A percentile compares a stretch with the other conserved stretches of the same genome.
These are phyloP conservation scores for Ophiostoma tasmaniense DNA, from an alignment of 2,329 filamentous ascomycete species.

Conservation along the genomic window DNA sequence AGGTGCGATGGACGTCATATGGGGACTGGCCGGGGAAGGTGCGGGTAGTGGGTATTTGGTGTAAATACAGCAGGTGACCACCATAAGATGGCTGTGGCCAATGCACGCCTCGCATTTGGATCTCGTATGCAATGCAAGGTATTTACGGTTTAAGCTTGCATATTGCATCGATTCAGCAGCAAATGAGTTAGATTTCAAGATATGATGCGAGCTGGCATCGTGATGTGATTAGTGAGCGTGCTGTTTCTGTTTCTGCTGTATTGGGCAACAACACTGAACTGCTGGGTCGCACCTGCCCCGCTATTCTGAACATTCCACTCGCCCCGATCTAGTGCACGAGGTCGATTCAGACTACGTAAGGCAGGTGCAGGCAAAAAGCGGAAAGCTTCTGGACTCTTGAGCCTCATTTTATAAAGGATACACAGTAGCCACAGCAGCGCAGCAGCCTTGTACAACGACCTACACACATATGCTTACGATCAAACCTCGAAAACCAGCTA, in stretches of 20 bases:
- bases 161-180: not conserved
- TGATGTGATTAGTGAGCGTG: constrained; percentile 1
- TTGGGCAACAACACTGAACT: not conserved
- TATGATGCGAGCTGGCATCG: not conserved
- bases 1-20: constrained; percentile 13
- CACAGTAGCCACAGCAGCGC: not conserved
- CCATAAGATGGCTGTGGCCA: not conserved
- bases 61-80: constrained; percentile 1
- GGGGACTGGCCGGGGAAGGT: not conserved
- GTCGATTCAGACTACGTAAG: constrained; percentile 6
- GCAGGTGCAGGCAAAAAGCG: not conserved
- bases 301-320: not conserved
- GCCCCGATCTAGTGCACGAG: not conserved
- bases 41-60: not conserved
- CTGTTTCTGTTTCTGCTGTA: not conserved
- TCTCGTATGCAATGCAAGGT: not conserved
- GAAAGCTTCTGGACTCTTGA: not conserved
- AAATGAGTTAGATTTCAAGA: not conserved
- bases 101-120: not conserved
- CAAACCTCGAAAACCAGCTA: not conserved
- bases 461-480: not conserved
- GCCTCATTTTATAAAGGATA: not conserved
- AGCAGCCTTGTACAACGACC: not conserved
- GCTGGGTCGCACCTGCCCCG: constrained; percentile 14
- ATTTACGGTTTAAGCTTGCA: not conserved